A percentile compares a stretch with the other conserved stretches of the same genome.
phyloP scores from a whole-genome alignment of 1,139 yeast species.

The Kluyveromyces sp. region DNA sequence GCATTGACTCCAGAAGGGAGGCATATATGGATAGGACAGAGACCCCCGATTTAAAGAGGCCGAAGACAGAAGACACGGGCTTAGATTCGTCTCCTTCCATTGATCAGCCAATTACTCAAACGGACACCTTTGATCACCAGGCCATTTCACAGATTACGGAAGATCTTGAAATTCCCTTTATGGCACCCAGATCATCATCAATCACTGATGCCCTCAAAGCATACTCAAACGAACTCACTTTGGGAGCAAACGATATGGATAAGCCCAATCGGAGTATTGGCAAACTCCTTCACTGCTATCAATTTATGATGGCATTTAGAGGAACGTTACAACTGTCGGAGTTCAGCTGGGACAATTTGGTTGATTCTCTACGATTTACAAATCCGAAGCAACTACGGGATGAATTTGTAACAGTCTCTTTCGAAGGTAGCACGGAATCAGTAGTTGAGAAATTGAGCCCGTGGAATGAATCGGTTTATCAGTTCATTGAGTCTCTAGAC shows the following conservation, averaged over 20 bases:
- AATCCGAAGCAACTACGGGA: conserved; percentile 14
- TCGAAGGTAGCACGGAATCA: conserved; percentile 1
- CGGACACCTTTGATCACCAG: conserved; percentile 14
- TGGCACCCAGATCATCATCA: conserved; percentile 13
- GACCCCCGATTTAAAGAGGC: conserved; percentile 1
- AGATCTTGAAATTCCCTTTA: conserved; percentile 32
- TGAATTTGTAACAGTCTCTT: conserved; percentile 25
- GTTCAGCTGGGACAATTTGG: conserved; percentile 27
- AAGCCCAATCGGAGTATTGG: conserved; percentile 14
- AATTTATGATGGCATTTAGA: conserved; percentile 28
- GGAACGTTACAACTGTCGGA: conserved; percentile 22
- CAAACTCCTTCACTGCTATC: conserved; percentile 26
- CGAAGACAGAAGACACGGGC: conserved; percentile 3
- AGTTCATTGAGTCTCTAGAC: conserved; percentile 15
- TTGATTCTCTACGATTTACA: conserved; percentile 27
- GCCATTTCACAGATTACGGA: conserved; percentile 31
- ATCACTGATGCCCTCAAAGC: conserved; percentile 15
- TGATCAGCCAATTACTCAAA: conserved; percentile 8
- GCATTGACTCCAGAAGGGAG: conserved; percentile 4
- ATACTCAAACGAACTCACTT: conserved; percentile 22
- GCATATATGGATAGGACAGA: conserved; percentile 3
- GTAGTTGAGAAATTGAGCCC: not conserved
- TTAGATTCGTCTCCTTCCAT: conserved; percentile 5
- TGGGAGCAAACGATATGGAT: conserved; percentile 11
- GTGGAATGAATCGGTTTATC: conserved; percentile 13